Conservation (phyloP, 108 stramenopile species). For the Skeletonema marinoi region DNA sequence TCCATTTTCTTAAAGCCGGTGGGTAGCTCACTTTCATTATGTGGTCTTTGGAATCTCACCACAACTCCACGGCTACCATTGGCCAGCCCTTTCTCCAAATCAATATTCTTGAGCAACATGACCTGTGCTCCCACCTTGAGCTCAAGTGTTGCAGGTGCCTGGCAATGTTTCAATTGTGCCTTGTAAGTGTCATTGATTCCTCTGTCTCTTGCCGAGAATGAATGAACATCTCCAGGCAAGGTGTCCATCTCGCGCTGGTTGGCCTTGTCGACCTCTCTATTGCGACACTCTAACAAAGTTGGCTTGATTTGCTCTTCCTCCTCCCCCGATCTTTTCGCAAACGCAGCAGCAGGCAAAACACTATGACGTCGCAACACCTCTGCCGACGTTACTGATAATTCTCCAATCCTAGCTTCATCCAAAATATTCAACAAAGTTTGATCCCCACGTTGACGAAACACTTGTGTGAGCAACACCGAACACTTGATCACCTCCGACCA, state of each 20-base stretch:
- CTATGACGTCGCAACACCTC: conserved; percentile 27
- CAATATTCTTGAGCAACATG: conserved; percentile 85
- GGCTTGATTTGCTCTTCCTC: conserved; percentile 41
- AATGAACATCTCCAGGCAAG: conserved; percentile 46
- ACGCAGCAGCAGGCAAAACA: conserved; percentile 21
- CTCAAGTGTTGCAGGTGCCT: conserved; percentile 53
- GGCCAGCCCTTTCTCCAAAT: conserved; percentile 57
- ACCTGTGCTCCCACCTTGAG: conserved; percentile 83
- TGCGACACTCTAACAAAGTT: conserved; percentile 68
- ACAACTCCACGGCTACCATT: conserved; percentile 93
- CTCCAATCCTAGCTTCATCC: conserved; percentile 77
- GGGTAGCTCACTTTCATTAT: conserved; percentile 41
- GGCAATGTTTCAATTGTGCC: conserved; percentile 59
- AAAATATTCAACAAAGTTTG: conserved; percentile 64
- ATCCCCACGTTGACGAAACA: conserved; percentile 84
- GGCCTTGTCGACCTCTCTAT: conserved; percentile 76
- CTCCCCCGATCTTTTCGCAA: conserved; percentile 9
- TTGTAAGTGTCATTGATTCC: conserved; percentile 30
- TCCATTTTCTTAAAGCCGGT: conserved; percentile 47
- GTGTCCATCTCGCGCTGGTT: conserved; percentile 62
- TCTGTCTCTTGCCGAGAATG: conserved; percentile 61
- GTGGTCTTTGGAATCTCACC: conserved; percentile 52
- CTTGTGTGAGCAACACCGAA: conserved; percentile 57
- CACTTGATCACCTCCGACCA: conserved; percentile 53
- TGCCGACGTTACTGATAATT: conserved; percentile 35